A percentile compares a stretch with the other conserved stretches of the same genome.
phyloP scores from a whole-genome alignment of 2,329 filamentous ascomycete species.

The Aureobasidium sp. region DNA sequence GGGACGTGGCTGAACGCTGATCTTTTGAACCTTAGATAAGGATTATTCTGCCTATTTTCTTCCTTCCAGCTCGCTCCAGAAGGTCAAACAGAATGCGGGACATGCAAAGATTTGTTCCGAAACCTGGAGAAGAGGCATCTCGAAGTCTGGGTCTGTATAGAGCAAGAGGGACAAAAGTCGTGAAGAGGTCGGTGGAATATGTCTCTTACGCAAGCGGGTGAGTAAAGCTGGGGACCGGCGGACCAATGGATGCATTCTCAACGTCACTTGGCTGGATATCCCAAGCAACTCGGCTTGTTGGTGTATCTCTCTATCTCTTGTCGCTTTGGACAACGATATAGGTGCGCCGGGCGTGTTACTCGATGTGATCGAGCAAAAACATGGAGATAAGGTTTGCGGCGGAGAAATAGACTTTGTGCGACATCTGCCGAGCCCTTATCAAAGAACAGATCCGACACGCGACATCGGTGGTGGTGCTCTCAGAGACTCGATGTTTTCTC shows the following conservation, averaged over 20 bases:
- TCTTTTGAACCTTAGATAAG: conserved; percentile 12
- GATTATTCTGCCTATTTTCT: background rate
- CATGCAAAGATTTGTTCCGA: background rate
- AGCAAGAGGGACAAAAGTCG: background rate
- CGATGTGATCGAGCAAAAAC: conserved; percentile 12
- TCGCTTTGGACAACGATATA: background rate
- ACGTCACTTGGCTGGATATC: background rate
- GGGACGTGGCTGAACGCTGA: conserved; percentile 4
- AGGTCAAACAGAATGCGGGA: background rate
- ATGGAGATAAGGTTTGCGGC: background rate
- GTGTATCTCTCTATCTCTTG: conserved; percentile 5
- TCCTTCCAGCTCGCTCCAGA: background rate
- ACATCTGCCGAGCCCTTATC: background rate
- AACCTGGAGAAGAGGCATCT: background rate
- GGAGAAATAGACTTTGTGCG: background rate
- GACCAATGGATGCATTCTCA: background rate
- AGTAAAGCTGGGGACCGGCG: background rate
- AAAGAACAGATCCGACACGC: background rate
- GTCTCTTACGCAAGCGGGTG: background rate
- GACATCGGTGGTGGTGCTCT: background rate
- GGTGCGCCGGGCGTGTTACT: conserved; percentile 1
- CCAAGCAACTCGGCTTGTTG: background rate
- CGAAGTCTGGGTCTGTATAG: background rate
- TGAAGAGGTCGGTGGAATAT: background rate
- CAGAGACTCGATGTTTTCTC: too few species aligned